Percentiles rank a stretch among this genome's conserved stretches.
phyloP scores from a whole-genome alignment of 306 rosid genomes.

The Alnus glutinosa region DNA sequence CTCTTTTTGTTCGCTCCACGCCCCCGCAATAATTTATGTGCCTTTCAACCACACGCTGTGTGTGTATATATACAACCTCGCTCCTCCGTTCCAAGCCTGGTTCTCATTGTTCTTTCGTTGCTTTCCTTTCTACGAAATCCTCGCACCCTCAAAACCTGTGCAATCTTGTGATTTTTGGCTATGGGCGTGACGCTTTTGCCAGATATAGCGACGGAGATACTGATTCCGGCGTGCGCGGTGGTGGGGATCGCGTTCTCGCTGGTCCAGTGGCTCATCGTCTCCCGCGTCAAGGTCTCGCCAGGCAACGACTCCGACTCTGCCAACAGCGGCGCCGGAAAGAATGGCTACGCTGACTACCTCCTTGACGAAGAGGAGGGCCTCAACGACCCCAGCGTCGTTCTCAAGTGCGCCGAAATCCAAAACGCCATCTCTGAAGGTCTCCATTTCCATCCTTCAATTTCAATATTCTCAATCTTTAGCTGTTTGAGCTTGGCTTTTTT shows the following conservation, averaged over 20 bases:
- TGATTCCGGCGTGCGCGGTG: constrained; percentile 78
- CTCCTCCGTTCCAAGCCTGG: constrained; percentile 6
- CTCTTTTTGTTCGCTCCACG: not conserved
- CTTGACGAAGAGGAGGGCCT: constrained; percentile 92
- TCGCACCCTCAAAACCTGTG: too few species aligned
- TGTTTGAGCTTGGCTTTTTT: not conserved
- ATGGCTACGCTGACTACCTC: constrained; percentile 73
- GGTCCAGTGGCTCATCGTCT: constrained; percentile 71
- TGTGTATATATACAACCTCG: constrained; percentile 6
- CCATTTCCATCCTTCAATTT: not conserved
- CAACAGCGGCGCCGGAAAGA: constrained; percentile 45
- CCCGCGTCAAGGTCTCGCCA: constrained; percentile 69
- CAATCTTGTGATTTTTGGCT: not conserved
- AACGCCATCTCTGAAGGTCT: constrained; percentile 90
- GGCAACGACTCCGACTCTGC: constrained; percentile 30
- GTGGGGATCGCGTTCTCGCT: constrained; percentile 75
- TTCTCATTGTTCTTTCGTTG: not conserved
- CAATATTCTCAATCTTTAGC: not conserved
- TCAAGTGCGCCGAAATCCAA: constrained; percentile 91
- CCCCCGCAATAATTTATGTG: not conserved
- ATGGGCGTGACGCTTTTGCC: constrained; percentile 77
- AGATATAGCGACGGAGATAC: constrained; percentile 80
- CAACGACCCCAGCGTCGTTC: constrained; percentile 81
- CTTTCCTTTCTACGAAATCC: too few species aligned
- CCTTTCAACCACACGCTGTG: constrained; percentile 33